Evolutionary conservation across 2,329 filamentous ascomycete species (phyloP), one percentile per base, ranked within the genome.

Genomic region (Colletotrichum spaethianum): DNA sequence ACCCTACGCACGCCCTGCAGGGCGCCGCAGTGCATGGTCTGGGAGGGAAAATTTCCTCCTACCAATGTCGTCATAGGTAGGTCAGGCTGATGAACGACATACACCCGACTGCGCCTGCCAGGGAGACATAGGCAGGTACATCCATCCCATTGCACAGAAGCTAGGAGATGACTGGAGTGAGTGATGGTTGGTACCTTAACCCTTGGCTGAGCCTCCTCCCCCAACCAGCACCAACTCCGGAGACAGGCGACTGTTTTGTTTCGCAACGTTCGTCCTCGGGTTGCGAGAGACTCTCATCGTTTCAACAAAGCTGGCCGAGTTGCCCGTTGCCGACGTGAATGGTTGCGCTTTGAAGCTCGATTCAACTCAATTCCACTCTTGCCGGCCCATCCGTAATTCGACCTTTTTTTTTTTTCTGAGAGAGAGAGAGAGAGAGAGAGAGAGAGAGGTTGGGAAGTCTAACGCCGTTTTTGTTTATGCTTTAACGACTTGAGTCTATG

Each of bases 1-100:
- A 28, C 48, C 67, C 38, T 66, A 60, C 53, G 33, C 60, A 69
- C 69, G 65, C 69, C 65, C 69, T 72, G 65, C 69, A 60, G 59
- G 69, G 59, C 65, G 44, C 65, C 56, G 56, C 44, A 50, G 53
- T 67, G 57, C 59, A 56, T 46, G 18, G 36, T 59, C 46, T 63
- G 28, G 59, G 11, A 63, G 46, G 69, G 38, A 63, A 68, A 69
- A 60, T 55, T 61, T 57, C 65, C 48, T 62, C 57, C 44, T 64
- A 42, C 62, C 31, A 55, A 60, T 72, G 70, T 70, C 70, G 70
- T 72, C 70, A 72, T 72, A 72, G 40, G 28, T 44, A 60, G 38
- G 67, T 70, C 67, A 70, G 36, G 55, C 55, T 66, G 55, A 61
- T 66, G 38, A 28, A 33, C 18, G 7, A 46, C 53, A 28, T 40